A percentile compares a stretch with the other conserved stretches of the same genome.
Evolutionary conservation across 495 filamentous ascomycete genomes (phyloP).

Genomic region (Aspergillus ellipticus): DNA sequence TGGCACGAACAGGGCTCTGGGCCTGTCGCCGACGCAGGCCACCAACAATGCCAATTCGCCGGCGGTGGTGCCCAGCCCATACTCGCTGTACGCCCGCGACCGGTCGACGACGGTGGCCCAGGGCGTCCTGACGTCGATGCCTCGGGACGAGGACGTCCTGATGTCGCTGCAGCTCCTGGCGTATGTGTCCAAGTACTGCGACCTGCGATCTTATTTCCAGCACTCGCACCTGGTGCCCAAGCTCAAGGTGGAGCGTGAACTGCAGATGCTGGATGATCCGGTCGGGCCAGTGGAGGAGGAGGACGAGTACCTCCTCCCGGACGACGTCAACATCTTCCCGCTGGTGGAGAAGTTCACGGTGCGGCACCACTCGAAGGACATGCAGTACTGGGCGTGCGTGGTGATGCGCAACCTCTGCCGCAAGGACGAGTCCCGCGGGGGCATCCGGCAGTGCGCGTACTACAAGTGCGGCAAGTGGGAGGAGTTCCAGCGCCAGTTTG

Average conservation of each 20-base stretch:
- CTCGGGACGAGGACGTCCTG: constrained; percentile 92
- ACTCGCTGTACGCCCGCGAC: constrained; percentile 73
- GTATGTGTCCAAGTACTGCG: constrained; percentile 98
- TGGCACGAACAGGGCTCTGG: constrained; percentile 59
- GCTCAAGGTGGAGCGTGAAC: constrained; percentile 82
- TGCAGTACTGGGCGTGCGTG: constrained; percentile 99
- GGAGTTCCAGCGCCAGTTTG: constrained; percentile 90
- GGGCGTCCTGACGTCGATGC: constrained; percentile 79
- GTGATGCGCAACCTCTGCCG: constrained; percentile 98
- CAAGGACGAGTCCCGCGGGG: constrained; percentile 90
- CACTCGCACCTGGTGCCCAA: constrained; percentile 88
- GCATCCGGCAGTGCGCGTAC: constrained; percentile 94
- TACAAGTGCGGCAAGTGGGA: constrained; percentile 99
- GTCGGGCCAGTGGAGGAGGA: constrained; percentile 59
- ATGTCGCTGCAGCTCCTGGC: constrained; percentile 98
- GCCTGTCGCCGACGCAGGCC: constrained; percentile 73
- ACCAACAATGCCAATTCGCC: constrained; percentile 65
- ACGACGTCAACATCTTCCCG: constrained; percentile 97
- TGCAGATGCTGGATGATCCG: constrained; percentile 69
- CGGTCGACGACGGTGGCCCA: constrained; percentile 59
- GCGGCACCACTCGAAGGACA: constrained; percentile 86
- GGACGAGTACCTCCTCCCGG: constrained; percentile 87
- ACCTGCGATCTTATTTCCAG: constrained; percentile 91
- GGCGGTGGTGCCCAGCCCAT: constrained; percentile 64
- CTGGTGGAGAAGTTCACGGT: constrained; percentile 98